Base-by-base conservation (phyloP, 768 basidiomycete genomes). In the Fistulinella prunicolor region DNA sequence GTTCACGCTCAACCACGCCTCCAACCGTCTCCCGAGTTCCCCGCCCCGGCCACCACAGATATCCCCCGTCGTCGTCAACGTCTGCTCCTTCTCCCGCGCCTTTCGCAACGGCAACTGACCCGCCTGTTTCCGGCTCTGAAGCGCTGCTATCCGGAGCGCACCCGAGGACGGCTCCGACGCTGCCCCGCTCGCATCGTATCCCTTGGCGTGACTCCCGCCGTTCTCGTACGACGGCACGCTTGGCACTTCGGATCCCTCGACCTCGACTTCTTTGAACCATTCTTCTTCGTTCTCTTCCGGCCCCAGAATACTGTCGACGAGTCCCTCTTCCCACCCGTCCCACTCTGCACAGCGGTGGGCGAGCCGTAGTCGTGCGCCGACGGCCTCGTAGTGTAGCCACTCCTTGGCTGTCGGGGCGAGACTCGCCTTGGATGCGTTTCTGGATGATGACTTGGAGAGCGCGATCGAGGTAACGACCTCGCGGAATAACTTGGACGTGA, bases 281-380 rank as follows among this genome's bases (percentile, higher is more conserved):
- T 85, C 84, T 6, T 79, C 80, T 56, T 89, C 84, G 41, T 75
- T 64, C 17, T 88, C 86, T 56, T 81, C 83, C 0, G 82, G 77
- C 1, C 87, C 88, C 17, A 92, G 72, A 26, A 90, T 87, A 48
- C 80, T 82, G 6, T 82, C 80, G 1, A 86, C 79, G 16, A 93
- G 72, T 0, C 88, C 89, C 61, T 92, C 89, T 60, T 93, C 89
- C 89, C 90, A 93, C 2, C 89, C 90, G 56, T 92, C 89, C 89
- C 89, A 92, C 61, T 93, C 89, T 29, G 76, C 80, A 55, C 83
- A 88, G 22, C 88, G 82, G 64, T 93, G 89, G 4, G 85, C 87
- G 68, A 84, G 75, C 38, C 90, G 80, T 42, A 89, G 69, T 3
- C 81, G 77, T 37, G 77, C 73, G 4, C 90, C 86, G 14, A 76